A percentile compares a stretch with the other conserved stretches of the same genome.
These are phyloP conservation scores for Globisporangium carolinianum DNA, from an alignment of 352 stramenopile genomes.

Conservation along the genomic window DNA sequence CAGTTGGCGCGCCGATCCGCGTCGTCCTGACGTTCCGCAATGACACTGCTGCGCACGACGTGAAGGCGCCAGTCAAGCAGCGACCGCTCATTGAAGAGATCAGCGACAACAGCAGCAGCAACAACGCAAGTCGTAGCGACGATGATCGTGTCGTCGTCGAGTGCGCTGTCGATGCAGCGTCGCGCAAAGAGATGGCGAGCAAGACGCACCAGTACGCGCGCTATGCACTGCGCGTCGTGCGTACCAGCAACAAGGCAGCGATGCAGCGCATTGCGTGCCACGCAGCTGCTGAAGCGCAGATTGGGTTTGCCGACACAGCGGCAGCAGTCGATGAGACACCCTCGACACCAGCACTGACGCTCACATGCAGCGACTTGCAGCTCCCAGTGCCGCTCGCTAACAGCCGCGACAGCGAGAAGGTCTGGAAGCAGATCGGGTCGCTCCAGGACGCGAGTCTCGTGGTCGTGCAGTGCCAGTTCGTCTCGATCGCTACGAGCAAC, in stretches of 20 bases:
- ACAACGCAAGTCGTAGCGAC: constrained; percentile 2
- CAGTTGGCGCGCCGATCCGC: constrained; percentile 11
- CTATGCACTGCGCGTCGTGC: constrained; percentile 29
- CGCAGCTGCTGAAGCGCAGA: constrained; percentile 24
- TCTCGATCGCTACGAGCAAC: constrained; percentile 21
- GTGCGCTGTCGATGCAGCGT: constrained; percentile 35
- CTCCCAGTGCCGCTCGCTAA: constrained; percentile 18
- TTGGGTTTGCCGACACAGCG: constrained; percentile 21
- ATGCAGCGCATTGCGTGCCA: constrained; percentile 20
- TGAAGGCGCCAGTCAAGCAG: constrained; percentile 20
- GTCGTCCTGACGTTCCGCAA: constrained; percentile 52
- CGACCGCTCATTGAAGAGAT: constrained; percentile 57
- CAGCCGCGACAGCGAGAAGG: constrained; percentile 18
- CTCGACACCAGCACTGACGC: constrained; percentile 8
- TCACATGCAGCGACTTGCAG: constrained; percentile 35
- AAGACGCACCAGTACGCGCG: constrained; percentile 51
- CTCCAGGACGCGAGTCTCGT: constrained; percentile 52
- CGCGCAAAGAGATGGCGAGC: constrained; percentile 47
- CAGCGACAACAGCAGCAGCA: constrained; percentile 20
- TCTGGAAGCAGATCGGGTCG: constrained; percentile 74
- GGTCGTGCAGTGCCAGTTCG: constrained; percentile 73
- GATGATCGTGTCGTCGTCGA: constrained; percentile 21
- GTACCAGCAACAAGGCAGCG: background rate
- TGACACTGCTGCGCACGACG: background rate
- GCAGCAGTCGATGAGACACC: no score